phyloP scores from a whole-genome alignment of 345 rosid genomes.

The Stellera chamaejasme region DNA sequence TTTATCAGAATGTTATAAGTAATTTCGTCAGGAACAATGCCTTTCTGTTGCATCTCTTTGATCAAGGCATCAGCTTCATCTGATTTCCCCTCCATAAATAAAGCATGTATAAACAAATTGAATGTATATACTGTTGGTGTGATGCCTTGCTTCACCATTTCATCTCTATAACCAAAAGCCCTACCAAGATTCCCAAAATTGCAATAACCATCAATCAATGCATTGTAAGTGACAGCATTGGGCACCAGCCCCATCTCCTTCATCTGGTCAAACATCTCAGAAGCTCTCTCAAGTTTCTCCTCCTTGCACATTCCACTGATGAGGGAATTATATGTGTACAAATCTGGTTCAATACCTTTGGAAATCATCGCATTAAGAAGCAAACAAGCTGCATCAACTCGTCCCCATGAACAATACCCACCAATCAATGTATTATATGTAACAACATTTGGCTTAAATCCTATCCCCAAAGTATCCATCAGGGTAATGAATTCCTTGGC shows the following conservation, averaged over 20 bases:
- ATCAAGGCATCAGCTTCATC: constrained; percentile 54
- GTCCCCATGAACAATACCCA: constrained; percentile 59
- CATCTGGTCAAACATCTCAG: constrained; percentile 50
- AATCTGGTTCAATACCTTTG: constrained; percentile 58
- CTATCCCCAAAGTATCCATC: constrained; percentile 59
- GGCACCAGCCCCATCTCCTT: constrained; percentile 55
- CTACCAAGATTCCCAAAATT: constrained; percentile 52
- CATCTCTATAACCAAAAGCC: constrained; percentile 63
- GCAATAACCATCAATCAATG: constrained; percentile 70
- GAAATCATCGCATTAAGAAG: constrained; percentile 49
- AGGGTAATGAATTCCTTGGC: constrained; percentile 50
- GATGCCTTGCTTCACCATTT: constrained; percentile 67
- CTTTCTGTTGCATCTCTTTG: constrained; percentile 50
- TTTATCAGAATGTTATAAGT: constrained; percentile 82
- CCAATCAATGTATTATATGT: constrained; percentile 78
- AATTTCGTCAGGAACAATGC: constrained; percentile 51
- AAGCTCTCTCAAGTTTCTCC: constrained; percentile 59
- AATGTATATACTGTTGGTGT: constrained; percentile 65
- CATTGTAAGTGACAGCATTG: constrained; percentile 68
- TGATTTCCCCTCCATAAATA: constrained; percentile 63
- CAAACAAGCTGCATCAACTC: constrained; percentile 62
- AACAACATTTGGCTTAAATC: constrained; percentile 46
- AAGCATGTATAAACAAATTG: constrained; percentile 72
- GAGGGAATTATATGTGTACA: constrained; percentile 68
- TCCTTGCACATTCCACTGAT: constrained; percentile 73